Evolutionary conservation across 495 filamentous ascomycete genomes (phyloP), one percentile per base, ranked within the genome.

Genomic region (Hypoxylon trugodes): DNA sequence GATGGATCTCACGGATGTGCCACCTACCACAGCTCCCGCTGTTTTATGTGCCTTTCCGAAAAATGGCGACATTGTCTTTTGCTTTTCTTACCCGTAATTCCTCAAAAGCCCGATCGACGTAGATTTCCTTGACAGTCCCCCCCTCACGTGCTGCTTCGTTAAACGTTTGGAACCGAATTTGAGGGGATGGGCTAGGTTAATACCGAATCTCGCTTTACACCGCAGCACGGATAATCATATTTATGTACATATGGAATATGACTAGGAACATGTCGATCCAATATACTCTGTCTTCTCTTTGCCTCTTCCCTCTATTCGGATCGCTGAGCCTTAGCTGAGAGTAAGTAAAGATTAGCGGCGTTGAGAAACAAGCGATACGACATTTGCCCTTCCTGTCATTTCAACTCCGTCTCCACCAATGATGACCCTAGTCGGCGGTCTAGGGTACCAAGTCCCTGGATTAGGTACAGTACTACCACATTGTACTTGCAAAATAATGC

Each of bases 381-480:
- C 57, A 57, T 61, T 50, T 61, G 26, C 50, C 57, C 9, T 66
- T 66, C 56, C 63, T 66, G 56, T 66, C 63, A 67, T 67, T 67
- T 67, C 41, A 49, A 58, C 7, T 21, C 37, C 33, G 28, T 52
- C 13, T 61, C 46, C 35, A 36, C 58, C 52, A 58, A 61, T 53
- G 19, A 36, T 22, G 33, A 41, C 19, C 63, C 61, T 45, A 22
- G 62, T 58, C 24, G 22, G 45, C 2, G 51, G 59, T 43, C 49
- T 59, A n/a, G n/a, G n/a, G n/a, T n/a, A 50, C 55, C 61, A 59
- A 36, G 53, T 33, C 49, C 43, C 32, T 55, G 54, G 55, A 57
- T 24, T 41, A 37, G n/a, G 13, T 40, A 40, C 15, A 25, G 33
- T 49, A 40, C 21, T 19, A 13, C 41, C 35, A 42, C 24, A n/a